phyloP scores from a whole-genome alignment of 2,329 filamentous ascomycete genomes.

The Rasamsonia emersonii region DNA sequence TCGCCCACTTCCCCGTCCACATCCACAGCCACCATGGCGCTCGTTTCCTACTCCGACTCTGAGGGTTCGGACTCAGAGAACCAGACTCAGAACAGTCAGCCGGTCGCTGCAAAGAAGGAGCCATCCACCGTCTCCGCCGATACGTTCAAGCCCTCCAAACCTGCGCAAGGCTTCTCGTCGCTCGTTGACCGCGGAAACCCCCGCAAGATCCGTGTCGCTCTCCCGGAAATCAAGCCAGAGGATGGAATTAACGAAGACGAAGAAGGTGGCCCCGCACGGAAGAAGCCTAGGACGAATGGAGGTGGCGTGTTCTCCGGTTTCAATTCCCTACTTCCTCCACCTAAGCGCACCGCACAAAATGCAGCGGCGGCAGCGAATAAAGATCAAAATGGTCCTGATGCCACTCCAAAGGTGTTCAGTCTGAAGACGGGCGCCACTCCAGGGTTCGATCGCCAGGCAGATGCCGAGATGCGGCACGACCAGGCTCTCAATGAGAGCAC shows the following conservation, averaged over 20 bases:
- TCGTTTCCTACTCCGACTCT: conserved; percentile 79
- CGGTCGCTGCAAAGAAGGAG: conserved; percentile 7
- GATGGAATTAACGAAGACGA: conserved; percentile 33
- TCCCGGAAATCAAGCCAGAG: conserved; percentile 49
- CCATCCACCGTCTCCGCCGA: conserved; percentile 16
- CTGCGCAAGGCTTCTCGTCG: conserved; percentile 55
- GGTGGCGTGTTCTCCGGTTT: conserved; percentile 68
- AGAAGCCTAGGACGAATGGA: conserved; percentile 57
- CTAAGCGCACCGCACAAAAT: conserved; percentile 48
- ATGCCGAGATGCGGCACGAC: conserved; percentile 27
- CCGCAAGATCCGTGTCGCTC: conserved; percentile 73
- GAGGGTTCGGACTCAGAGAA: conserved; percentile 57
- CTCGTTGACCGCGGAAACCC: conserved; percentile 73
- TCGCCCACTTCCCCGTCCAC: too few relatives aligned
- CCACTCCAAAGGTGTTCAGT: conserved; percentile 53
- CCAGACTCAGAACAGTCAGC: conserved; percentile 23
- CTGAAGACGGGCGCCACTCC: conserved; percentile 77
- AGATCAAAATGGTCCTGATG: conserved; percentile 23
- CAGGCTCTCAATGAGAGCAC: conserved; percentile 11
- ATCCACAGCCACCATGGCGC: conserved; percentile 55
- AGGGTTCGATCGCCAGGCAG: conserved; percentile 62
- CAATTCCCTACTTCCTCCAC: conserved; percentile 77
- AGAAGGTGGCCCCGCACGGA: conserved; percentile 55
- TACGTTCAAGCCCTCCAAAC: conserved; percentile 27
- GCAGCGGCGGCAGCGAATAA: conserved; percentile 14